These are phyloP conservation scores for Jatropha curcas DNA, from an alignment of 345 rosid genomes.

Conservation along the genomic window DNA sequence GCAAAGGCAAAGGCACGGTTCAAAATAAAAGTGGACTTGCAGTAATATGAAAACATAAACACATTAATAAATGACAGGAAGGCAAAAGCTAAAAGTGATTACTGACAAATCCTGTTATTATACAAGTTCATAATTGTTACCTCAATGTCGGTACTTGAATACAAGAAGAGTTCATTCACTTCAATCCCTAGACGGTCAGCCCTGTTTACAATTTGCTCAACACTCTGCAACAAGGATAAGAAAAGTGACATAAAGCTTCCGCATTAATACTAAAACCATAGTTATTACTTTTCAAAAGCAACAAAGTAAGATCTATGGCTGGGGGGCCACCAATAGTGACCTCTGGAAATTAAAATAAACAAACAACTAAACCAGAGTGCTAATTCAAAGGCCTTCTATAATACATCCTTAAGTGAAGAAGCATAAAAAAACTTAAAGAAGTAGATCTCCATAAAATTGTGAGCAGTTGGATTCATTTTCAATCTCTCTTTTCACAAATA, in stretches of 20 bases:
- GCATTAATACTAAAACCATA: not conserved
- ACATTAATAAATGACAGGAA: not conserved
- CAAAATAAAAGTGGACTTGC: not conserved
- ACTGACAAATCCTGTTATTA: not conserved
- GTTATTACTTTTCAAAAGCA: not conserved
- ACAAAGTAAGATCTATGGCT: not conserved
- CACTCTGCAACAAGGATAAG: conserved; percentile 54
- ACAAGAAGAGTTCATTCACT: conserved; percentile 66
- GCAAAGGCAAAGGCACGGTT: not conserved
- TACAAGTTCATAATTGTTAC: conserved; percentile 30
- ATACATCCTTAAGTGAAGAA: too few relatives aligned
- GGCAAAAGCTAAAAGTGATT: conserved; percentile 1
- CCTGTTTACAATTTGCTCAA: conserved; percentile 86
- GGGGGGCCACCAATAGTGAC: not conserved
- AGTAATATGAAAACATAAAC: not conserved
- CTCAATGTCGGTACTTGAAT: conserved; percentile 91
- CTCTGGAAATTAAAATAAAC: not conserved
- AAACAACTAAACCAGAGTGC: not conserved
- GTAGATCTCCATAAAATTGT: not conserved
- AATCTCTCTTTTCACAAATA: not conserved
- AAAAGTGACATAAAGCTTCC: conserved; percentile 6
- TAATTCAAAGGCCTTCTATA: not conserved
- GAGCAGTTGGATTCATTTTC: not conserved
- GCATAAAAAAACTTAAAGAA: not conserved
- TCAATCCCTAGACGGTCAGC: conserved; percentile 74